Evolutionary conservation across 108 stramenopile genomes (phyloP).

Genomic region (Pseudonitzschia multistriata): DNA sequence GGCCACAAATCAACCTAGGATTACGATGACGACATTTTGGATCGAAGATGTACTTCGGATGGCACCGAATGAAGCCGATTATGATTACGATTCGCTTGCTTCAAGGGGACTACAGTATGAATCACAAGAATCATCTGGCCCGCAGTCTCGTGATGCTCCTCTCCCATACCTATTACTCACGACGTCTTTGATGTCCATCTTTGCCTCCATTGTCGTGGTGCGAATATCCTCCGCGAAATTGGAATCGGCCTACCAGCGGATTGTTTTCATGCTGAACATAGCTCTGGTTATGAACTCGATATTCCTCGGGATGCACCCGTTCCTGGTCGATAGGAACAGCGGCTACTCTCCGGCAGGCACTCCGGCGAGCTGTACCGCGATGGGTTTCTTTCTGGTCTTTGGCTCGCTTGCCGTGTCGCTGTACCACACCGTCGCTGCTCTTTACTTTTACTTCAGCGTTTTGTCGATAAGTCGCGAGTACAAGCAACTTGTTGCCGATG

Average conservation of each 20-base stretch:
- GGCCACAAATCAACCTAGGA: no score
- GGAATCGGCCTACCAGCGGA: slow-evolving; percentile 28
- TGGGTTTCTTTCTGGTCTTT: slow-evolving; percentile 59
- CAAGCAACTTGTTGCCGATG: neutral
- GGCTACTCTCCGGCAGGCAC: slow-evolving; percentile 36
- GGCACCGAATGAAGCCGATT: no score
- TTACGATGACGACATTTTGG: no score
- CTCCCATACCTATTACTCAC: slow-evolving; percentile 3
- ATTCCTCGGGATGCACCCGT: slow-evolving; percentile 22
- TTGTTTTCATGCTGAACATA: slow-evolving; percentile 28
- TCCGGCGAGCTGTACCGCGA: slow-evolving; percentile 32
- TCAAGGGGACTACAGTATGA: neutral
- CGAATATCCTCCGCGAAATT: slow-evolving; percentile 24
- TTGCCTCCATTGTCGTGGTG: slow-evolving; percentile 23
- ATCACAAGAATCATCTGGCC: neutral
- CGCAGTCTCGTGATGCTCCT: slow-evolving; percentile 7
- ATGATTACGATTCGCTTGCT: neutral
- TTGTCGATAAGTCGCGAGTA: neutral
- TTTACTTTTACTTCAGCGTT: slow-evolving; percentile 45
- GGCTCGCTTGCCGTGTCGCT: slow-evolving; percentile 37
- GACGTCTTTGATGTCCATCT: slow-evolving; percentile 21
- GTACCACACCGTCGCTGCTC: slow-evolving; percentile 46
- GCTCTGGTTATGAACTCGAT: slow-evolving; percentile 21
- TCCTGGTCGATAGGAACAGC: slow-evolving; percentile 9
- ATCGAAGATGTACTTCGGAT: no score